Conservation (phyloP, 257 asterid genomes). For the Scutellaria barbata region DNA sequence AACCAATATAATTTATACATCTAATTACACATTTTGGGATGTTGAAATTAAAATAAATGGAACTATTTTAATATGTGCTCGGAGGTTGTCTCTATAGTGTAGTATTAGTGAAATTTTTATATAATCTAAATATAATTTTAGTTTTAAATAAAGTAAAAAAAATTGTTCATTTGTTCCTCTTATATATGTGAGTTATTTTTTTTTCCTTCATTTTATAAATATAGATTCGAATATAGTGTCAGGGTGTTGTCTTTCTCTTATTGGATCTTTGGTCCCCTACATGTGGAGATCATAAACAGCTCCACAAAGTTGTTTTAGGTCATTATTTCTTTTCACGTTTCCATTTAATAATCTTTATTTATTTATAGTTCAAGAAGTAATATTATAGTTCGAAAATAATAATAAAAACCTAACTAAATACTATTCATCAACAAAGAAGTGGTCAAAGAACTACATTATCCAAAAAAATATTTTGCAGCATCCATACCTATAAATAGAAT, state of each 20-base stretch:
- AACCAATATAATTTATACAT: too few relatives aligned
- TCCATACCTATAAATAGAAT: not conserved
- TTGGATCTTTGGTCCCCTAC: constrained; percentile 24
- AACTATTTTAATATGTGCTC: too few relatives aligned
- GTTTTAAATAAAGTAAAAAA: not conserved
- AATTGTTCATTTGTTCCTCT: too few relatives aligned
- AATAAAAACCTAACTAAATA: too few relatives aligned
- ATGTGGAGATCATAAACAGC: constrained; percentile 19
- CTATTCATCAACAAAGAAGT: too few relatives aligned
- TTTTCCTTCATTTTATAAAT: not conserved
- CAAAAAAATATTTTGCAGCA: too few relatives aligned
- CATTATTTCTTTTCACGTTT: not conserved
- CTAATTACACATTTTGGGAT: not conserved
- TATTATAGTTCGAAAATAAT: too few relatives aligned
- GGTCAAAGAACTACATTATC: too few relatives aligned
- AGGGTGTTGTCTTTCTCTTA: constrained; percentile 18
- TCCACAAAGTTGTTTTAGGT: constrained; percentile 14
- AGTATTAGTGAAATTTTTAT: not conserved
- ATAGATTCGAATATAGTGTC: constrained; percentile 1
- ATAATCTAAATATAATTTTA: not conserved
- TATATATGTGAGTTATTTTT: too few relatives aligned
- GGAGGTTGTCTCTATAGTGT: not conserved
- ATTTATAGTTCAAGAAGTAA: not conserved
- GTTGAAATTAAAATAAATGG: too few relatives aligned
- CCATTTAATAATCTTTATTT: not conserved